These are phyloP conservation scores for Bjerkandera adusta DNA, from an alignment of 1,284 basidiomycete species.

Conservation along the genomic window DNA sequence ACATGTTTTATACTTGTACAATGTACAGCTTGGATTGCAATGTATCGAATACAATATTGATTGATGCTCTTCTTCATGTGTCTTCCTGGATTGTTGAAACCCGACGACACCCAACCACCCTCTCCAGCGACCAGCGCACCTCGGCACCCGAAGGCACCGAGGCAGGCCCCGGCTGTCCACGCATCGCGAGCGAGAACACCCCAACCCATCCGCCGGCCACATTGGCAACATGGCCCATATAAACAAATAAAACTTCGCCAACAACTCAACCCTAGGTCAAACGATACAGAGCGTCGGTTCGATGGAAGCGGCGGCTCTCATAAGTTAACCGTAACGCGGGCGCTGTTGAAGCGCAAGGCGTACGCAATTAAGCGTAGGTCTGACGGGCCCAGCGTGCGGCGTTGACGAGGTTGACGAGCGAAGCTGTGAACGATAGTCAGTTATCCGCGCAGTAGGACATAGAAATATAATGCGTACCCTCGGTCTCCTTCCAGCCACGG, in stretches of 20 bases:
- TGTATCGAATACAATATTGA: conserved; percentile 1
- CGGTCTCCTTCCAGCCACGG: conserved; percentile 95
- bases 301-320: conserved; percentile 29
- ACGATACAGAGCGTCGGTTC: conserved; percentile 29
- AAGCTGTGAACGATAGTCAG: conserved; percentile 38
- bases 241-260: conserved; percentile 29
- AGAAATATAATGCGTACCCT: conserved; percentile 39
- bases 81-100: conserved; percentile 35
- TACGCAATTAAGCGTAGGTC: conserved; percentile 65
- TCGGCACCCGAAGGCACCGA: conserved; percentile 1
- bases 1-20: not conserved
- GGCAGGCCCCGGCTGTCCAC: conserved; percentile 13
- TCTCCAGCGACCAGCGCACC: conserved; percentile 13
- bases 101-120: conserved; percentile 22
- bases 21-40: conserved; percentile 11
- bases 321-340: conserved; percentile 47
- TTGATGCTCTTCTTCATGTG: conserved; percentile 18
- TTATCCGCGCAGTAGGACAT: conserved; percentile 16
- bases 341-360: conserved; percentile 89
- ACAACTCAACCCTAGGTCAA: conserved; percentile 35
- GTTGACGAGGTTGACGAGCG: conserved; percentile 86
- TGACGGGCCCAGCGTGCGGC: conserved; percentile 89
- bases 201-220: conserved; percentile 14
- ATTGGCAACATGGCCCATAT: conserved; percentile 16
- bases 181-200: conserved; percentile 2